A percentile compares a stretch with the other conserved stretches of the same genome.
Evolutionary conservation across 768 basidiomycete genomes (phyloP).

Genomic region (Termitomyces sp.): DNA sequence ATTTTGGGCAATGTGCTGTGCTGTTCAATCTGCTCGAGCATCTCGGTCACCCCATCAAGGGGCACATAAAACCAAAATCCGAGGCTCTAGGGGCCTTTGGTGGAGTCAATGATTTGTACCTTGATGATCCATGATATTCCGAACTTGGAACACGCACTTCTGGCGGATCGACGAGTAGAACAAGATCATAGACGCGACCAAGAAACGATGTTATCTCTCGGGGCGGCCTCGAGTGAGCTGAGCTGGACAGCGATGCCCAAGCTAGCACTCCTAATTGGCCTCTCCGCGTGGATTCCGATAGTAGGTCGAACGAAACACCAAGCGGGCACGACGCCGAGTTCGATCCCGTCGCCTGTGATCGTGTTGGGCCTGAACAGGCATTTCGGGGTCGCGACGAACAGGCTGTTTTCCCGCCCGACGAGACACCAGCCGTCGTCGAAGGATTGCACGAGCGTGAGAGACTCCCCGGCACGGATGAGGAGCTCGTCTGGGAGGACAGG

Average conservation of each 20-base stretch:
- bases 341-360: slow-evolving; percentile 34
- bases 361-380: slow-evolving; percentile 33
- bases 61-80: neutral
- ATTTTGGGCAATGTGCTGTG: neutral
- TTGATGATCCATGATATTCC: neutral
- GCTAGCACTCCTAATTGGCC: slow-evolving; percentile 59
- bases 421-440: slow-evolving; percentile 83
- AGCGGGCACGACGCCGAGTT: slow-evolving; percentile 68
- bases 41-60: neutral
- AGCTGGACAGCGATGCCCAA: slow-evolving; percentile 58
- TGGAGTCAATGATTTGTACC: neutral
- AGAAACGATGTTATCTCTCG: slow-evolving; percentile 50
- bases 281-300: slow-evolving; percentile 50
- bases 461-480: slow-evolving; percentile 49
- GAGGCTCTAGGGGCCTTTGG: neutral
- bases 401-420: slow-evolving; percentile 46
- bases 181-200: slow-evolving; percentile 61
- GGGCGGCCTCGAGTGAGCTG: slow-evolving; percentile 30
- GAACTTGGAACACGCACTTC: neutral
- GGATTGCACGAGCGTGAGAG: slow-evolving; percentile 53
- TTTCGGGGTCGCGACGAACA: slow-evolving; percentile 25
- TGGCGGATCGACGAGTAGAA: neutral
- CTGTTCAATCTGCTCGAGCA: neutral
- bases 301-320: slow-evolving; percentile 71
- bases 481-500: slow-evolving; percentile 76